Conservation (phyloP, 2,329 filamentous ascomycete genomes). For the Hortaea werneckii region DNA sequence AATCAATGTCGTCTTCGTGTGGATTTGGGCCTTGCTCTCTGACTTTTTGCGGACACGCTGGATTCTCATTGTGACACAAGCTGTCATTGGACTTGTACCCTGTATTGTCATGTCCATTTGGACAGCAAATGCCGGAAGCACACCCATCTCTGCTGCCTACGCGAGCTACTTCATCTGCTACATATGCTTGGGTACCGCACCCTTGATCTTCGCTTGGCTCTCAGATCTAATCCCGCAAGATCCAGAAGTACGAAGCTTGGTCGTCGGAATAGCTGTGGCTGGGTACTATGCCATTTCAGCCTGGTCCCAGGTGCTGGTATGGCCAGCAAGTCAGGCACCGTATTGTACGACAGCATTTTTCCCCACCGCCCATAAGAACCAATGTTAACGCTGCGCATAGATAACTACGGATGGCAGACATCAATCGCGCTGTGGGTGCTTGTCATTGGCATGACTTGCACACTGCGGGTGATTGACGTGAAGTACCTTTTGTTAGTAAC, state of each 20-base stretch:
- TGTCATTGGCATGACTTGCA: too few species aligned
- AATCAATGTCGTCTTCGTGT: background rate
- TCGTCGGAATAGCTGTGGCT: background rate
- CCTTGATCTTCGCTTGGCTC: background rate
- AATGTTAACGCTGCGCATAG: background rate
- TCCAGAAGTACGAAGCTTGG: background rate
- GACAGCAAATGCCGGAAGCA: background rate
- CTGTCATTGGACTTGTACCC: slow-evolving; percentile 32
- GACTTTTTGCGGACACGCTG: slow-evolving; percentile 41
- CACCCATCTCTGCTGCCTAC: background rate
- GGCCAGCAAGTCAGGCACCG: slow-evolving; percentile 43
- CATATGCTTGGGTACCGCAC: background rate
- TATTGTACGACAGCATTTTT: slow-evolving; percentile 25
- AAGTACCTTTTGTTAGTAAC: too few species aligned
- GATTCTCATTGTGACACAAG: slow-evolving; percentile 41
- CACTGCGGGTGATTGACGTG: too few species aligned
- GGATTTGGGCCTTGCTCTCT: slow-evolving; percentile 36
- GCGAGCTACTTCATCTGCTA: background rate
- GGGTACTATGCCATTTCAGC: background rate
- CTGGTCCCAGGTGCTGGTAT: slow-evolving; percentile 25
- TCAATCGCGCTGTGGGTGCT: slow-evolving; percentile 33
- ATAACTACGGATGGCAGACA: slow-evolving; percentile 39
- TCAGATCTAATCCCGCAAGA: background rate
- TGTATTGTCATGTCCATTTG: background rate
- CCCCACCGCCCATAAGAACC: background rate